Evolutionary conservation across 371 early-diverging fungal species (phyloP), one percentile per base, ranked within the genome.

Genomic region (Fennellomyces sp.): DNA sequence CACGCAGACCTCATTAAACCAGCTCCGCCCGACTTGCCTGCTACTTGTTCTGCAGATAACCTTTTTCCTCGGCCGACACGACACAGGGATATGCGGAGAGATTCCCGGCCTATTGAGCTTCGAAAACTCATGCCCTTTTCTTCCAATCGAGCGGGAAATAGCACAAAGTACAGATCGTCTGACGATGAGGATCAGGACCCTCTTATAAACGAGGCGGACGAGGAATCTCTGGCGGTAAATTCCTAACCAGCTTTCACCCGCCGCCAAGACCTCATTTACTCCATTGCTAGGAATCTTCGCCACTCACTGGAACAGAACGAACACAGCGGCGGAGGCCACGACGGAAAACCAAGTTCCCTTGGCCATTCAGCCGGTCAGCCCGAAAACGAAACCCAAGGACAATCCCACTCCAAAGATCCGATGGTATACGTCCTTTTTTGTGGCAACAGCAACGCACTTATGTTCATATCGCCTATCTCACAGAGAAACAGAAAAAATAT

Each of bases 401-500:
- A 2, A 70, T 75, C 42, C 56, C 71, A 36, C 56, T 70, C 1
- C 63, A 68, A 57, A n/a, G n/a, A n/a, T 63, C 67, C 26, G 62
- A 65, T 28, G 76, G 75, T 72, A 72, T 15, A 52, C 19, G 47
- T 7, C 19, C 10, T 47, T n/a, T n/a, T n/a, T n/a, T n/a, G n/a
- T n/a, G n/a, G n/a, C n/a, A n/a, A n/a, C n/a, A n/a, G n/a, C n/a
- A n/a, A n/a, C n/a, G n/a, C n/a, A n/a, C n/a, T n/a, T 41, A 41
- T 41, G n/a, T 17, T 13, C 5, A 15, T 41, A 41, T 41, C 8
- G 47, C n/a, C 12, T 41, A 15, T 39, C 17, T 13, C 28, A 36
- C 57, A 86, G 83, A 79, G 58, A 82, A 82, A 61, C 72, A 77
- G 56, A 85, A 85, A 65, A 76, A 72, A 60, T 91, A 80, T 70